These are phyloP conservation scores for Oryza glaberrima DNA, from an alignment of 176 grass and related monocot species.

Conservation along the genomic window DNA sequence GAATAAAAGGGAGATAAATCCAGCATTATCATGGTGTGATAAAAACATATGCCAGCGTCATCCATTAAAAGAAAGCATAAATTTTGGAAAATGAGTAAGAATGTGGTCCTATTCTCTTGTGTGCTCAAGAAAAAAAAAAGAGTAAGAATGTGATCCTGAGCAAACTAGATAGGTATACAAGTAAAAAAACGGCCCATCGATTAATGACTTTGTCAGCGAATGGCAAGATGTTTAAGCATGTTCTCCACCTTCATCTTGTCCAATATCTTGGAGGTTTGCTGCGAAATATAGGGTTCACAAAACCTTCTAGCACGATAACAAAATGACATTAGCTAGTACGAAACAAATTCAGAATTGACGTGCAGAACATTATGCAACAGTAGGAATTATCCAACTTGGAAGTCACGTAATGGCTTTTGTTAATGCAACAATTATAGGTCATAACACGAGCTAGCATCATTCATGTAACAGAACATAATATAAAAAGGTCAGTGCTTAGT, in stretches of 20 bases:
- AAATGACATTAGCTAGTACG: background rate
- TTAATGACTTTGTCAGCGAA: background rate
- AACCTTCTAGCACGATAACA: slow-evolving; percentile 5
- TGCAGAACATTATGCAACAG: background rate
- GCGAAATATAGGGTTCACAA: background rate
- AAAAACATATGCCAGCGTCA: background rate
- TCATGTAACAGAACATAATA: slow-evolving; percentile 16
- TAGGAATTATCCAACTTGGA: background rate
- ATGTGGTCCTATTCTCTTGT: background rate
- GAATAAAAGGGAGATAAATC: slow-evolving; percentile 38
- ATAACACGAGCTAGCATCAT: background rate
- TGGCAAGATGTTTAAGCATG: background rate
- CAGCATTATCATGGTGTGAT: background rate
- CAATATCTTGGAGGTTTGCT: background rate
- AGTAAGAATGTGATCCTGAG: background rate
- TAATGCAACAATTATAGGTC: background rate
- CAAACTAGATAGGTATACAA: slow-evolving; percentile 3
- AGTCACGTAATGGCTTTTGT: background rate
- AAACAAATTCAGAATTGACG: too few species aligned
- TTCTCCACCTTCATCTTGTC: background rate
- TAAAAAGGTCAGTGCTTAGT: background rate
- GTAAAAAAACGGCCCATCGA: slow-evolving; percentile 8
- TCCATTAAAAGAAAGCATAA: background rate
- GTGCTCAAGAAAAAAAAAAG: too few species aligned
- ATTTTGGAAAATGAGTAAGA: background rate